phyloP scores from a whole-genome alignment of 176 grass and related monocot species.

The Tuctoria greenei region DNA sequence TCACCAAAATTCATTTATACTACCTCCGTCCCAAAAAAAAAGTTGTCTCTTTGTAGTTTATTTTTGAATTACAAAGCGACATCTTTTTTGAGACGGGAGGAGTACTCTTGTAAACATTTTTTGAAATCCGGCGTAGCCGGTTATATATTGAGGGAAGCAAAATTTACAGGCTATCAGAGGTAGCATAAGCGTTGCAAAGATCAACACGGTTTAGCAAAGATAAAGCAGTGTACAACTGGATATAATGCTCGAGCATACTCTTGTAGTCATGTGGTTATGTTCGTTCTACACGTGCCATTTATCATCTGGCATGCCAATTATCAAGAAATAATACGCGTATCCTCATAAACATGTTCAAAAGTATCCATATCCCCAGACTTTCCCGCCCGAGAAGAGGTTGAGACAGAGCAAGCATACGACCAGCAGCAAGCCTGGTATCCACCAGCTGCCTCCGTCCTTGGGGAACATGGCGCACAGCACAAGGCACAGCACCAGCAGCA shows the following conservation, averaged over 20 bases:
- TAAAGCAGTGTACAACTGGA: too few species aligned
- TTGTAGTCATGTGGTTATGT: background rate
- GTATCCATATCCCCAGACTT: slow-evolving; percentile 41
- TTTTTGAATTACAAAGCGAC: too few species aligned
- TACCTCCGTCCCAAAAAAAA: too few species aligned
- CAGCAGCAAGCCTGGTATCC: slow-evolving; percentile 54
- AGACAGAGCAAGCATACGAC: slow-evolving; percentile 55
- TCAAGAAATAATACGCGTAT: background rate
- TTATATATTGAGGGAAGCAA: too few species aligned
- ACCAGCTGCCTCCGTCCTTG: slow-evolving; percentile 45
- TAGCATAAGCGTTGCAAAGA: too few species aligned
- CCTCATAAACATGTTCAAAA: slow-evolving; percentile 10
- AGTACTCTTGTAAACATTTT: too few species aligned
- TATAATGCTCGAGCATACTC: too few species aligned
- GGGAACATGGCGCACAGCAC: slow-evolving; percentile 53
- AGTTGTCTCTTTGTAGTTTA: too few species aligned
- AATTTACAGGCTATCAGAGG: too few species aligned
- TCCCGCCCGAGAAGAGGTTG: slow-evolving; percentile 55
- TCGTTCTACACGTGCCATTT: background rate
- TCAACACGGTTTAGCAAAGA: too few species aligned
- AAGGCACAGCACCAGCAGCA: slow-evolving; percentile 61
- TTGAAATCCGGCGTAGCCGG: too few species aligned
- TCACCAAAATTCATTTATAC: background rate
- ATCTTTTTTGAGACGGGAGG: too few species aligned
- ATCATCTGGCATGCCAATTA: background rate